These are phyloP conservation scores for Trametes cubensis DNA, from an alignment of 768 basidiomycete species.

Conservation along the genomic window DNA sequence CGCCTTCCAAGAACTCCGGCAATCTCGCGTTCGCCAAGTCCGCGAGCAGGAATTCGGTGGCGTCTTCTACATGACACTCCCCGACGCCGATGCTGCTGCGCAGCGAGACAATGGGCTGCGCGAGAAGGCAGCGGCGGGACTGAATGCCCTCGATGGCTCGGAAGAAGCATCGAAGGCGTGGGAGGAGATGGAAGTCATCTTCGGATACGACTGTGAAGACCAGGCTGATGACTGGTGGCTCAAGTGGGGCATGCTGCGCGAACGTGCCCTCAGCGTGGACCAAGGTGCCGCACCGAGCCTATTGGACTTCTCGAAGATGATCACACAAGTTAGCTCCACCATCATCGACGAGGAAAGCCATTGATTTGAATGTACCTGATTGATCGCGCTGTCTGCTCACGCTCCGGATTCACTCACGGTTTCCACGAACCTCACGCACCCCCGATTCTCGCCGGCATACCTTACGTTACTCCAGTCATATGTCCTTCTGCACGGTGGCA, in stretches of 20 bases:
- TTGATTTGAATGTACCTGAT: background rate
- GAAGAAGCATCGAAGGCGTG: slow-evolving; percentile 29
- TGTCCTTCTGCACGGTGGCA: background rate
- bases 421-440: too few relatives aligned
- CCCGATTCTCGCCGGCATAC: too few relatives aligned
- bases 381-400: too few relatives aligned
- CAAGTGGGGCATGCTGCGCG: slow-evolving; percentile 36
- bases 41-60: slow-evolving; percentile 28
- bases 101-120: slow-evolving; percentile 32
- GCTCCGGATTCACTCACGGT: too few relatives aligned
- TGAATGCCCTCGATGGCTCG: slow-evolving; percentile 26
- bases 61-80: slow-evolving; percentile 24
- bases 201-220: slow-evolving; percentile 40
- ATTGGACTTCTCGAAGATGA: slow-evolving; percentile 14
- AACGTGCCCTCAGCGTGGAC: slow-evolving; percentile 21
- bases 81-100: slow-evolving; percentile 22
- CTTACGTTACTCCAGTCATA: background rate
- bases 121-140: slow-evolving; percentile 24
- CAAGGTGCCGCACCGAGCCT: background rate
- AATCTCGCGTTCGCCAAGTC: slow-evolving; percentile 31
- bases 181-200: slow-evolving; percentile 36
- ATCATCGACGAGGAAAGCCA: background rate
- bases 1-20: slow-evolving; percentile 40
- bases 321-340: slow-evolving; percentile 8
- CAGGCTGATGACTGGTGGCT: slow-evolving; percentile 42